phyloP scores from a whole-genome alignment of 225 moss, liverwort and hornwort genomes.

The Pleurozium schreberi region DNA sequence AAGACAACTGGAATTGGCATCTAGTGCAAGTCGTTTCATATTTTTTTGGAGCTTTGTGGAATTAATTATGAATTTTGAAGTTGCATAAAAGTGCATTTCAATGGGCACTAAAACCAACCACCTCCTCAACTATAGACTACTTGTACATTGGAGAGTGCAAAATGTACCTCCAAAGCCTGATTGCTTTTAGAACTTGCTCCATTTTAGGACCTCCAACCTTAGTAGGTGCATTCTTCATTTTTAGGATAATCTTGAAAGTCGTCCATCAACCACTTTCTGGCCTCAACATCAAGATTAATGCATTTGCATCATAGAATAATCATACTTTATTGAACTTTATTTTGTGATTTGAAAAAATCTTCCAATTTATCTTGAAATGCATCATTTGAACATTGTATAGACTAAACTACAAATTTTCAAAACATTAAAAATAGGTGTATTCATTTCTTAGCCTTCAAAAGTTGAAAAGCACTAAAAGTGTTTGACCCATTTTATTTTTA shows the following conservation, averaged over 20 bases:
- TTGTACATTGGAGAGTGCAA: too few species aligned
- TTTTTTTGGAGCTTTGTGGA: too few species aligned
- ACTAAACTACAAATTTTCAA: neutral
- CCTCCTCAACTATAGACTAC: too few species aligned
- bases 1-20: too few species aligned
- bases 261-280: rapidly evolving
- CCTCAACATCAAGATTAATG: neutral
- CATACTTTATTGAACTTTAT: neutral
- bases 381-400: neutral
- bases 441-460: neutral
- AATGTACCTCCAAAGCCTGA: too few species aligned
- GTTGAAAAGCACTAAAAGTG: neutral
- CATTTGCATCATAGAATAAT: neutral
- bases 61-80: too few species aligned
- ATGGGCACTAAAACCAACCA: too few species aligned
- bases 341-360: neutral
- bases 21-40: too few species aligned
- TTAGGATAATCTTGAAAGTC: neutral
- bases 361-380: neutral
- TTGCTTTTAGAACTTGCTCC: too few species aligned
- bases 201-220: too few species aligned
- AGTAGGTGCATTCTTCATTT: neutral
- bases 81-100: too few species aligned
- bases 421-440: neutral
- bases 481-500: neutral